Evolutionary conservation across 768 basidiomycete genomes (phyloP), one percentile per base, ranked within the genome.

Genomic region (Trametes elegans): DNA sequence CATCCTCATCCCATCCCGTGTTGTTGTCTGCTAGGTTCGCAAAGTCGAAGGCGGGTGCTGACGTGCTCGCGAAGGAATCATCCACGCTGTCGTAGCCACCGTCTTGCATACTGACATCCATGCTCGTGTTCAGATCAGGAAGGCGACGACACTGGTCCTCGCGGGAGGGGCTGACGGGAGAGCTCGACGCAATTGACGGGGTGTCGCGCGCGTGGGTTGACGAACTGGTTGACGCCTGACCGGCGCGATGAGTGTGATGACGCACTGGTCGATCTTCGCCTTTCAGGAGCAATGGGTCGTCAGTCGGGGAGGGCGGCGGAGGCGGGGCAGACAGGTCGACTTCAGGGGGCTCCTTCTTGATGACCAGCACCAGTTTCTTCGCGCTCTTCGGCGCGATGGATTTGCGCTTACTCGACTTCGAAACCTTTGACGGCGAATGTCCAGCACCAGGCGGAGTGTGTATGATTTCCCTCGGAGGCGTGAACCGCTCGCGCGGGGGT

Each of bases 301-400:
- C 89, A 0, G 81, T 81, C 3, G 89, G 89, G 49, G 86, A 88
- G 0, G 87, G 75, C 0, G 89, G 90, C 7, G 85, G 82, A 62
- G 82, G 76, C 4, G 84, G 83, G 13, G 65, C 74, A 43, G 66
- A 75, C 26, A 87, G 69, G 62, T 88, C 80, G 58, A 88, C 73
- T 16, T 80, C 79, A 0, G 87, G 87, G 4, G 80, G 77, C 62
- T 90, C 88, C 53, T 73, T 80, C 76, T 90, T 91, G 55, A 70
- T 65, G 34, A 61, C 58, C 52, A 71, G 27, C 21, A 62, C 62
- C 13, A 69, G 60, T 31, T 53, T 57, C 59, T 61, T 39, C 63
- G 70, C 67, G 58, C 49, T 24, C 19, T 67, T 67, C 18, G 66
- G n/a, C 13, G 56, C 21, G 3, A 41, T 32, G 7, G 66, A 55